These are phyloP conservation scores for Dentipellis sp. DNA, from an alignment of 768 basidiomycete genomes.

Conservation along the genomic window DNA sequence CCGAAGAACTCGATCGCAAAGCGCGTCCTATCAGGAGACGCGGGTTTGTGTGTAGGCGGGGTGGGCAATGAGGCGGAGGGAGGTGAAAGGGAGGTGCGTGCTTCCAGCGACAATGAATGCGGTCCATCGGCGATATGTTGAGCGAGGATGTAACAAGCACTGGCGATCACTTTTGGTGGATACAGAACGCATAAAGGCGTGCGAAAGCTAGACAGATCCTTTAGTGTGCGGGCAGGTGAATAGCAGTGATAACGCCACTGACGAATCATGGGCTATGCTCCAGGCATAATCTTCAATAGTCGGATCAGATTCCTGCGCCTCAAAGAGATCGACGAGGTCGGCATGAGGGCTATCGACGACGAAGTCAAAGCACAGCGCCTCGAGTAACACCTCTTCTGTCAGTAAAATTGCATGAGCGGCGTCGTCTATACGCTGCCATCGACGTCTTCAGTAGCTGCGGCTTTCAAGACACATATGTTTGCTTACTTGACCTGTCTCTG, in stretches of 20 bases:
- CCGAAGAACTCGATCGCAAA: slow-evolving; percentile 61
- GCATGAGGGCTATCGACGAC: slow-evolving; percentile 70
- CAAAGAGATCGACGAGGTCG: slow-evolving; percentile 65
- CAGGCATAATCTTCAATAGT: slow-evolving; percentile 68
- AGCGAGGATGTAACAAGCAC: slow-evolving; percentile 70
- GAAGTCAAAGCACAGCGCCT: slow-evolving; percentile 83
- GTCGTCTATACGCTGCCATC: slow-evolving; percentile 62
- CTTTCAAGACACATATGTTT: background rate
- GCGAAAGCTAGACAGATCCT: slow-evolving; percentile 44
- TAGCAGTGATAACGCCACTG: slow-evolving; percentile 17
- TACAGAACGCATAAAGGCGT: slow-evolving; percentile 72
- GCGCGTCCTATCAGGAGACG: slow-evolving; percentile 61
- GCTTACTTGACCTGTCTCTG: slow-evolving; percentile 57
- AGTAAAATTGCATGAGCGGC: slow-evolving; percentile 59
- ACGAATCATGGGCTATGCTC: slow-evolving; percentile 89
- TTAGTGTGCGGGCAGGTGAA: background rate
- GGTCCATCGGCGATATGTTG: slow-evolving; percentile 67
- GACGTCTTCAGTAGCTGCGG: background rate
- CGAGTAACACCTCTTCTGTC: slow-evolving; percentile 71
- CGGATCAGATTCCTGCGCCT: slow-evolving; percentile 36
- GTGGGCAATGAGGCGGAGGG: slow-evolving; percentile 74
- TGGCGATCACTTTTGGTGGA: slow-evolving; percentile 60
- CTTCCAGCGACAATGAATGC: slow-evolving; percentile 64
- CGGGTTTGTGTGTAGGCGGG: slow-evolving; percentile 68
- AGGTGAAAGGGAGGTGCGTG: slow-evolving; percentile 60